These are phyloP conservation scores for Mortierella alpina DNA, from an alignment of 192 early-diverging fungal species.

Conservation along the genomic window DNA sequence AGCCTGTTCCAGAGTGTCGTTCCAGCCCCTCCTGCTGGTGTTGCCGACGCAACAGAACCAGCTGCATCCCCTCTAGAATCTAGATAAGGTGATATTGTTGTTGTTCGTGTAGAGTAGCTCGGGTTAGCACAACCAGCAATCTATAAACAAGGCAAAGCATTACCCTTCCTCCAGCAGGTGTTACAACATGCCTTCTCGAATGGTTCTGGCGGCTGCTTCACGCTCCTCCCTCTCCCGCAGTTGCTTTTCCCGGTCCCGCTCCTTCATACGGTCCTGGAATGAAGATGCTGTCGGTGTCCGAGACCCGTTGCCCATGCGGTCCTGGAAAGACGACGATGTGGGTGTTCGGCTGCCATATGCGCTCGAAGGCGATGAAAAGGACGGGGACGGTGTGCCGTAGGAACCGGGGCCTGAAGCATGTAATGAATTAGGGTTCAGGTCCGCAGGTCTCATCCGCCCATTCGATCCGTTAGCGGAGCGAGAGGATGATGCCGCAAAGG, in stretches of 20 bases:
- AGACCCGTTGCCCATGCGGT: constrained; percentile 18
- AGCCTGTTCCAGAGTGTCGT: constrained; percentile 35
- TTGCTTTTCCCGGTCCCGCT: constrained; percentile 48
- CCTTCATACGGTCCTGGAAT: constrained; percentile 48
- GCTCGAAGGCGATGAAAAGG: not conserved
- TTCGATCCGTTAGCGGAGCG: constrained; percentile 1
- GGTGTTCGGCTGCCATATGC: constrained; percentile 22
- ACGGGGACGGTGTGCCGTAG: not conserved
- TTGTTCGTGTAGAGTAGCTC: not conserved
- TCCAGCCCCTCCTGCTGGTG: constrained; percentile 27
- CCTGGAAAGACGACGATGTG: constrained; percentile 29
- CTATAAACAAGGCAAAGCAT: not conserved
- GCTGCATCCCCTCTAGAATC: constrained; percentile 8
- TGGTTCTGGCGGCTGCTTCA: constrained; percentile 29
- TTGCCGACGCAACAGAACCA: constrained; percentile 6
- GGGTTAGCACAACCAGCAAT: not conserved
- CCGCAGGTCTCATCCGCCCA: constrained; percentile 21
- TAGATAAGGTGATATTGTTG: not conserved
- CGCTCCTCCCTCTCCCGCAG: constrained; percentile 39
- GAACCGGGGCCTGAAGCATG: not conserved
- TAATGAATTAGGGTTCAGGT: constrained; percentile 17
- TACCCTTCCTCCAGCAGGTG: not conserved
- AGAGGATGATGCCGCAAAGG: constrained; percentile 14
- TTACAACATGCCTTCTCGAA: constrained; percentile 32
- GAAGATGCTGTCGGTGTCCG: constrained; percentile 26